A percentile compares a stretch with the other conserved stretches of the same genome.
Evolutionary conservation across 2,329 filamentous ascomycete species (phyloP).

Genomic region (Aureobasidium vineae): DNA sequence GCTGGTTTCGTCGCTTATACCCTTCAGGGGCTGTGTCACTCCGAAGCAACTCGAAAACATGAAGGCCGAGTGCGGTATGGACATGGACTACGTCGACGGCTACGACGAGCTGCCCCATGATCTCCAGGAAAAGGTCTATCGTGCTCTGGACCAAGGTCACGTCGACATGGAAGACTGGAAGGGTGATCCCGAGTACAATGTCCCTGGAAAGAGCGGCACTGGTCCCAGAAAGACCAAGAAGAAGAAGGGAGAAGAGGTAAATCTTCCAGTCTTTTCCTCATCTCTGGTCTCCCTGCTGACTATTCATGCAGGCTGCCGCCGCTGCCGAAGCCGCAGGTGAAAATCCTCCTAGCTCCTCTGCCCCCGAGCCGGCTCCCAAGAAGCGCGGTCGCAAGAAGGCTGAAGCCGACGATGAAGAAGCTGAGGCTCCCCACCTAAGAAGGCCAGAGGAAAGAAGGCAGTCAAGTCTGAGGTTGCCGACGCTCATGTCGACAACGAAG

Average conservation of each 20-base stretch:
- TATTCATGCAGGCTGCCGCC: constrained; percentile 9
- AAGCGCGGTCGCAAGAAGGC: constrained; percentile 43
- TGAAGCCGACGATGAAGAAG: constrained; percentile 40
- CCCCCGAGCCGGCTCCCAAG: constrained; percentile 40
- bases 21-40: constrained; percentile 81
- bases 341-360: constrained; percentile 20
- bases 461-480: constrained; percentile 34
- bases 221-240: constrained; percentile 56
- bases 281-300: neutral
- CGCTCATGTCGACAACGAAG: constrained; percentile 30
- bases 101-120: constrained; percentile 73
- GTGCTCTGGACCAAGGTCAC: constrained; percentile 71
- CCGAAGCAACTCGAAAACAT: constrained; percentile 68
- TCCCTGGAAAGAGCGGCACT: constrained; percentile 54
- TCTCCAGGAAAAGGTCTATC: constrained; percentile 68
- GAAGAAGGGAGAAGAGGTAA: constrained; percentile 37
- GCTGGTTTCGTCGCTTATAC: constrained; percentile 10
- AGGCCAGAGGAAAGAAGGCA: constrained; percentile 31
- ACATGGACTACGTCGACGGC: constrained; percentile 71
- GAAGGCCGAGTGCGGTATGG: constrained; percentile 55
- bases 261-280: no score
- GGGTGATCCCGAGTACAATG: constrained; percentile 73
- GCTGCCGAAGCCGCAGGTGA: constrained; percentile 31
- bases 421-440: constrained; percentile 36
- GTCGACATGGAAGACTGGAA: constrained; percentile 86